phyloP scores from a whole-genome alignment of 257 asterid species.

The Salvia hispanica region DNA sequence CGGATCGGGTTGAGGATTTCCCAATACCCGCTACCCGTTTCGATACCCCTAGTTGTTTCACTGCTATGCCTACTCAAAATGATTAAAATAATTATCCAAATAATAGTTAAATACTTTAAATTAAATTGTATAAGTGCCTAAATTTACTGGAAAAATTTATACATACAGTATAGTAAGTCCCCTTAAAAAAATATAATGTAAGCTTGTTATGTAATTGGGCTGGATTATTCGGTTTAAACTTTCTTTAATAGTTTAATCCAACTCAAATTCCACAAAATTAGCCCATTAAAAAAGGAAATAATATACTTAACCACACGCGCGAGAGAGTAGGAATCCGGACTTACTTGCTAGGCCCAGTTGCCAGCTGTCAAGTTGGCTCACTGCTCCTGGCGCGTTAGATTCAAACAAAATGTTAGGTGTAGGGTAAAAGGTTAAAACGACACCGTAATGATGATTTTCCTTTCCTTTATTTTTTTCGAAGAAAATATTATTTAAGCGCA shows the following conservation, averaged over 20 bases:
- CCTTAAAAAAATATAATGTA: background rate
- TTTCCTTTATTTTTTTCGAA: background rate
- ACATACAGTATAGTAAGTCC: too few species aligned
- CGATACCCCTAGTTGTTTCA: too few species aligned
- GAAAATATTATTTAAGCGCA: slow-evolving; percentile 20
- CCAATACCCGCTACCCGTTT: too few species aligned
- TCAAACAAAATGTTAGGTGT: background rate
- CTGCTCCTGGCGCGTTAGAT: too few species aligned
- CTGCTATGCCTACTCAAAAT: too few species aligned
- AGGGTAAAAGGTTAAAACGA: slow-evolving; percentile 20
- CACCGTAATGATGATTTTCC: slow-evolving; percentile 16
- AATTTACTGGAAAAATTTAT: too few species aligned
- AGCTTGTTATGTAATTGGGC: background rate
- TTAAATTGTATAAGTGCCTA: too few species aligned
- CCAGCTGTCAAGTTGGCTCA: too few species aligned
- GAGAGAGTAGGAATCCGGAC: background rate
- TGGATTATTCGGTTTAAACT: background rate
- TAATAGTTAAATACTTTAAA: too few species aligned
- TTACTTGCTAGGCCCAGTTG: background rate
- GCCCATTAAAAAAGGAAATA: slow-evolving; percentile 1
- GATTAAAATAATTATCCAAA: too few species aligned
- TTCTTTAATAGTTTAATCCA: slow-evolving; percentile 23
- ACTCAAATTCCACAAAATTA: slow-evolving; percentile 24
- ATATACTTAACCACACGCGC: background rate
- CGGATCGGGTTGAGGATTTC: too few species aligned